Conservation (phyloP, 139 green algal species). For the Nannochloris sp. region DNA sequence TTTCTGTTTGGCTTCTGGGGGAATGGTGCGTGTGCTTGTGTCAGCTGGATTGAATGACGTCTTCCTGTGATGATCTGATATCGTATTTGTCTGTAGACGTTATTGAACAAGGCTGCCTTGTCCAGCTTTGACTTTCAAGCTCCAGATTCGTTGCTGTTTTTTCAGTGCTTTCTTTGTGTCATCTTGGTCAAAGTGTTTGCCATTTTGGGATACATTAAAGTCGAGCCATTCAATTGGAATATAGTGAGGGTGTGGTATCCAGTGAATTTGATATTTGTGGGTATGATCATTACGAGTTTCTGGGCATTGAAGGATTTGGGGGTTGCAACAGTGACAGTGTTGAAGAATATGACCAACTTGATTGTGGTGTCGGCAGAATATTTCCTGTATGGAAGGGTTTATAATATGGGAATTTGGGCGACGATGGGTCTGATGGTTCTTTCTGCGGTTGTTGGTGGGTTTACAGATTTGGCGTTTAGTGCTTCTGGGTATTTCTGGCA, state of each 20-base stretch:
- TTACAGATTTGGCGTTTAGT: constrained; percentile 78
- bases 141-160: constrained; percentile 66
- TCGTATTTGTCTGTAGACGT: background rate
- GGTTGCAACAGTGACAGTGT: constrained; percentile 64
- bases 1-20: constrained; percentile 8
- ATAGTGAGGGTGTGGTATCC: constrained; percentile 58
- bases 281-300: constrained; percentile 78
- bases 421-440: constrained; percentile 71
- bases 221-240: constrained; percentile 55
- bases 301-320: constrained; percentile 62
- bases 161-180: constrained; percentile 67
- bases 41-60: background rate
- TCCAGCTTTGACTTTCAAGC: constrained; percentile 66
- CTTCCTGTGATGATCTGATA: background rate
- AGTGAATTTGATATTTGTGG: constrained; percentile 91
- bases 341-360: constrained; percentile 93
- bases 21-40: constrained; percentile 10
- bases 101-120: constrained; percentile 48
- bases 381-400: constrained; percentile 59
- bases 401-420: constrained; percentile 52
- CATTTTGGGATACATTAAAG: constrained; percentile 38
- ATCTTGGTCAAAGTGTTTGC: constrained; percentile 50
- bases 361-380: constrained; percentile 76
- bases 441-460: constrained; percentile 60
- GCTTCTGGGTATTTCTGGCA: constrained; percentile 79